Percentiles rank a stretch among this genome's conserved stretches.
These are phyloP conservation scores for Entonaema liquescens DNA, from an alignment of 495 filamentous ascomycete species.

Conservation along the genomic window DNA sequence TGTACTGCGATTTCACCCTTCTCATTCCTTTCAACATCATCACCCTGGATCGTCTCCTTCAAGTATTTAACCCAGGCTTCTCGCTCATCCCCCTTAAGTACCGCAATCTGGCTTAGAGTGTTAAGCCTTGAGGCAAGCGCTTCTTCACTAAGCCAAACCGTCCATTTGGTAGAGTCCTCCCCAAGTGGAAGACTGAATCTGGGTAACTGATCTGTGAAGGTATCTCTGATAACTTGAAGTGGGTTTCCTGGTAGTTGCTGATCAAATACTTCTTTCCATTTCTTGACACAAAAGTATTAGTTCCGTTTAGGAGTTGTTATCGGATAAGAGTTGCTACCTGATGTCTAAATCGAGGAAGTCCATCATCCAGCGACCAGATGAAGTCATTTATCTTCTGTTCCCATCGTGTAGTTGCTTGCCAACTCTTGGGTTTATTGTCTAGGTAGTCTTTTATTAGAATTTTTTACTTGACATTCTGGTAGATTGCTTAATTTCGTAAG, in stretches of 20 bases:
- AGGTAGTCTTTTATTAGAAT: background rate
- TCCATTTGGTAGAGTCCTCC: constrained; percentile 48
- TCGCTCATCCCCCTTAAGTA: constrained; percentile 58
- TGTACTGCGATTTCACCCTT: constrained; percentile 65
- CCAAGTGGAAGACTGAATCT: constrained; percentile 61
- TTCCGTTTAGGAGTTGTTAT: background rate
- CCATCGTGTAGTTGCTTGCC: constrained; percentile 59
- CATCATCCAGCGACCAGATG: constrained; percentile 59
- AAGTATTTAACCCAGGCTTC: constrained; percentile 56
- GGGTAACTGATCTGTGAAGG: constrained; percentile 47
- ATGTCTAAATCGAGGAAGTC: constrained; percentile 63
- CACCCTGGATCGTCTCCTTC: constrained; percentile 51
- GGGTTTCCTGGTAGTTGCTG: constrained; percentile 54
- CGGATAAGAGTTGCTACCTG: constrained; percentile 20
- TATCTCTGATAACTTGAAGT: constrained; percentile 51
- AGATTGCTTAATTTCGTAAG: background rate
- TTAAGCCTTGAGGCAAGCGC: constrained; percentile 64
- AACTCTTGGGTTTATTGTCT: constrained; percentile 62
- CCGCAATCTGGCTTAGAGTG: constrained; percentile 69
- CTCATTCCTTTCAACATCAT: constrained; percentile 58
- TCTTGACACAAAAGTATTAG: constrained; percentile 36
- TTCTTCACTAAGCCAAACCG: constrained; percentile 60
- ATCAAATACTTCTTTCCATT: constrained; percentile 64
- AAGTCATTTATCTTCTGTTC: constrained; percentile 63
- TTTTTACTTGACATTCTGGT: constrained; percentile 8